These are phyloP conservation scores for Fomitopsis betulina DNA, from an alignment of 1,284 basidiomycete species.

Conservation along the genomic window DNA sequence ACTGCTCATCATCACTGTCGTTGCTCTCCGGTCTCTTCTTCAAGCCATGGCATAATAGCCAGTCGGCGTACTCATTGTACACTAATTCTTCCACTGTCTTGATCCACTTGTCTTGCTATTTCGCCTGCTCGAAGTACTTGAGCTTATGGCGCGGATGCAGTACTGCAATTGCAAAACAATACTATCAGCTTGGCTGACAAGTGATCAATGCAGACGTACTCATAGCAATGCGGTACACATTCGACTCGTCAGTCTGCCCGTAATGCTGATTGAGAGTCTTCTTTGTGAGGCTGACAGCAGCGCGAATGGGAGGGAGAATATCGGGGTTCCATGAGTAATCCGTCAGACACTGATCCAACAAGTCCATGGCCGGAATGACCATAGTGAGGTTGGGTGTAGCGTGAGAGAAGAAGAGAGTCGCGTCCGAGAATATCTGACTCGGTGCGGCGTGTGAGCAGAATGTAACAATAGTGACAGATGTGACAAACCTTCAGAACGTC, in stretches of 20 bases:
- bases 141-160: conserved; percentile 27
- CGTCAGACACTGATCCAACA: conserved; percentile 20
- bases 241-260: conserved; percentile 20
- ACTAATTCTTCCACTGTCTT: conserved; percentile 1
- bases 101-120: conserved; percentile 11
- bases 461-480: not conserved
- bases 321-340: conserved; percentile 1
- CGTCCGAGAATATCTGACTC: conserved; percentile 26
- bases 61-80: not conserved
- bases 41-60: not conserved
- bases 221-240: conserved; percentile 25
- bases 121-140: conserved; percentile 18
- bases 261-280: conserved; percentile 27
- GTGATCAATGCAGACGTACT: conserved; percentile 18
- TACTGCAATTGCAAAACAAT: not conserved
- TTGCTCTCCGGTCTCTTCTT: not conserved
- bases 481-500: conserved; percentile 19
- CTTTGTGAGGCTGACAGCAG: conserved; percentile 18
- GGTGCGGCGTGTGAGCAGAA: not conserved
- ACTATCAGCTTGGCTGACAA: no score
- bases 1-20: not conserved
- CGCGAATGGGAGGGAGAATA: not conserved
- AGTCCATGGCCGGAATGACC: conserved; percentile 26
- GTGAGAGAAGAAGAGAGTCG: conserved; percentile 9
- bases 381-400: conserved; percentile 4